Evolutionary conservation across 2,329 filamentous ascomycete species (phyloP).

Genomic region (Xylaria hypoxylon): DNA sequence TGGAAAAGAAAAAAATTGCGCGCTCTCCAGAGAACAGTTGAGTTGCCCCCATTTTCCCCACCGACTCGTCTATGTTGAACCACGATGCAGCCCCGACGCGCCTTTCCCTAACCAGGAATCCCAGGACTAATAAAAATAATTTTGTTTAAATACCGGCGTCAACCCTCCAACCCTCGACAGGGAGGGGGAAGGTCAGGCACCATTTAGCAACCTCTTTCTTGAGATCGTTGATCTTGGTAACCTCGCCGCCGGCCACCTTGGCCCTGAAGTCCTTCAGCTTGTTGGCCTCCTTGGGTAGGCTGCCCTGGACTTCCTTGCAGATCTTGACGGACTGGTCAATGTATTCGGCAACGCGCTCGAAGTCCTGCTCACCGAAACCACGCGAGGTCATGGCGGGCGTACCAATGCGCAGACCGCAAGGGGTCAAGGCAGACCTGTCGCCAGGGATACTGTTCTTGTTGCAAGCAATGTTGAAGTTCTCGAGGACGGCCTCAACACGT

Average conservation of each 20-base stretch:
- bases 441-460: constrained; percentile 99
- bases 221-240: constrained; percentile 84
- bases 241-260: constrained; percentile 82
- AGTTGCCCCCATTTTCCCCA: constrained; percentile 47
- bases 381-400: constrained; percentile 97
- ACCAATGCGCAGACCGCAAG: constrained; percentile 94
- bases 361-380: constrained; percentile 92
- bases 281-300: constrained; percentile 95
- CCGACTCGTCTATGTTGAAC: constrained; percentile 49
- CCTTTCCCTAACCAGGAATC: constrained; percentile 32
- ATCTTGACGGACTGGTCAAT: constrained; percentile 91
- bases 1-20: constrained; percentile 40
- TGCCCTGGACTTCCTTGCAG: constrained; percentile 85
- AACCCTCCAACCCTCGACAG: constrained; percentile 78
- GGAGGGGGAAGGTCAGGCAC: constrained; percentile 92
- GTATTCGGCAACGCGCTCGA: constrained; percentile 88
- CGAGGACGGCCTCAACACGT: constrained; percentile 93
- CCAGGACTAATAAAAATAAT: constrained; percentile 19
- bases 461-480: constrained; percentile 98
- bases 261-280: constrained; percentile 99
- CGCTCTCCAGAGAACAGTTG: constrained; percentile 49
- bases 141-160: constrained; percentile 67
- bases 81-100: constrained; percentile 41
- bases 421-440: constrained; percentile 96
- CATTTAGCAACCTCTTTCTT: constrained; percentile 90